Evolutionary conservation across 2,329 filamentous ascomycete genomes (phyloP).

Genomic region (Penicillium sp.): DNA sequence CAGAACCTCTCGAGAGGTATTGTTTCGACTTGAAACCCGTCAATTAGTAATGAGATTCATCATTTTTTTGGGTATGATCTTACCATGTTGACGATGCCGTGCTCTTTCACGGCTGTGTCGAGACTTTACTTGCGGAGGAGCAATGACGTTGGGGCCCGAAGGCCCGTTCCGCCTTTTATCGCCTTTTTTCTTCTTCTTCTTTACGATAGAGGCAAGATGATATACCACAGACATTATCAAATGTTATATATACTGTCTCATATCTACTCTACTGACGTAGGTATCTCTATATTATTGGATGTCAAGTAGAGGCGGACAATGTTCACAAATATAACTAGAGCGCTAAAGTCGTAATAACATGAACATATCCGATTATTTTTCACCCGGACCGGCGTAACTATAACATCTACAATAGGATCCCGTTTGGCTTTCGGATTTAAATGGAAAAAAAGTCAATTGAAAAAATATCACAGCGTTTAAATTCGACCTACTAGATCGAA

Average conservation of each 20-base stretch:
- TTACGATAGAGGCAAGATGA: neutral
- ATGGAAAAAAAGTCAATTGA: neutral
- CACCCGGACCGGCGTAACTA: no score
- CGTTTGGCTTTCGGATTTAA: neutral
- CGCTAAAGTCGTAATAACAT: neutral
- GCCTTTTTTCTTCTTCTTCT: neutral
- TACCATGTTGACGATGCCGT: neutral
- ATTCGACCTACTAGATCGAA: slow-evolving; percentile 4
- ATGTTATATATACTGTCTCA: neutral
- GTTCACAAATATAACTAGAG: neutral
- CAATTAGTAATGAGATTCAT: slow-evolving; percentile 1
- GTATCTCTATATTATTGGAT: neutral
- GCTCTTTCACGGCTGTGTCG: neutral
- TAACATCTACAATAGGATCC: neutral
- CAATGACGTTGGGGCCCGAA: slow-evolving; percentile 8
- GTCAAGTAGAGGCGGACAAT: neutral
- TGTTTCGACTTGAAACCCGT: slow-evolving; percentile 80
- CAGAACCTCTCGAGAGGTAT: slow-evolving; percentile 89
- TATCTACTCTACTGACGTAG: neutral
- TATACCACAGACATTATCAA: neutral
- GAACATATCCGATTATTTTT: neutral
- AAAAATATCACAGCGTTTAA: slow-evolving; percentile 1
- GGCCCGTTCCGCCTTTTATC: slow-evolving; percentile 2
- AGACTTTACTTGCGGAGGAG: slow-evolving; percentile 4
- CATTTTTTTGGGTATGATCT: slow-evolving; percentile 11